Base-by-base conservation (phyloP, 2,329 filamentous ascomycete genomes). In the Diaporthe sp. region DNA sequence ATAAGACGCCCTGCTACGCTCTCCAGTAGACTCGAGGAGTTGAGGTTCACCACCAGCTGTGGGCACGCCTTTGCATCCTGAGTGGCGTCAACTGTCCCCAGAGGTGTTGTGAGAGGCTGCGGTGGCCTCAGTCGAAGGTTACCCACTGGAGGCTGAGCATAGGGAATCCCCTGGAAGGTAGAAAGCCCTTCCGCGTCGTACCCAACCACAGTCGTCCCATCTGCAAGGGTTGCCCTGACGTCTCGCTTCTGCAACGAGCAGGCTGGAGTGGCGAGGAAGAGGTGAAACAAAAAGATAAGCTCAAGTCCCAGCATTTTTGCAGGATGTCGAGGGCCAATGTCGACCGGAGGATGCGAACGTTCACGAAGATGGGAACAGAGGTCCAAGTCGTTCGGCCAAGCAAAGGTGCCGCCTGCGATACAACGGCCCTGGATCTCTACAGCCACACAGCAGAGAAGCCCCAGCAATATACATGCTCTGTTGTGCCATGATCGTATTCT, bases 121-220 rank as follows among this genome's bases (percentile, higher is more conserved):
- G 72, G 64, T 28, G 72, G 58, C 22, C 64, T 52, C 38, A 73
- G 61, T 10, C 72, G 72, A 17, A 73, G 72, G 12, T 45, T 35
- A 13, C 71, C 71, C 22, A 68, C 60, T n/a, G 71, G 71, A 19
- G 60, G 71, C 12, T 73, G 71, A 19, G 71, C 71, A 33, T 54
- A 73, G 3, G 61, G 71, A 8, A 73, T 73, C 22, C 71, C 61
- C 60, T 54, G 60, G 28, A 69, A 73, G 12, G 69, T 71, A n/a
- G 54, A 60, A 8, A 71, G 28, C 6, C 69, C 58, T 52, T 71
- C 69, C 33, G 69, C 55, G 22, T 71, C 69, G 40, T 61, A 71
- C 17, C 69, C 69, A 25, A 71, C 25, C 28, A 71, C 69, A 6
- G 55, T 71, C 40, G 25, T 71, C 25, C 69, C 69, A 28, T 71